Base-by-base conservation (phyloP, 2,329 filamentous ascomycete species). In the Talaromyces rugulosus region DNA sequence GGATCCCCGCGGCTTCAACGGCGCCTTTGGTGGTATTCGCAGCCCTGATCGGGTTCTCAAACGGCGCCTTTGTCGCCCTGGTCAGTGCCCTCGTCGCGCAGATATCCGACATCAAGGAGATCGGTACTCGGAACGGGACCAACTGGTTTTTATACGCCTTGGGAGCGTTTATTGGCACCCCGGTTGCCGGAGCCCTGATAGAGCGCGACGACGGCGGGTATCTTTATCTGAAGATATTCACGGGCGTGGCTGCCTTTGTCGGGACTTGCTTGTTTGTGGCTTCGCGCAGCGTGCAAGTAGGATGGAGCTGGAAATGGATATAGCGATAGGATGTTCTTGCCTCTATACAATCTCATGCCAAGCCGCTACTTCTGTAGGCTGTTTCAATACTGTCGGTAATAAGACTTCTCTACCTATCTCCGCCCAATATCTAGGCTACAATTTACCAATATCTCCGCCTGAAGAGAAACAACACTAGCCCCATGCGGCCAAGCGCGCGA, bases 21-120 rank as follows among this genome's bases (percentile, higher is more conserved):
- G 81, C 82, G 0, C 80, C 83, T 3, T 83, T 88, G 63, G 79
- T 90, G 52, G 79, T 85, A 44, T 91, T 89, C 70, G 81, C 83
- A 12, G 77, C 82, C 27, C 73, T 89, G 6, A 91, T 88, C 66
- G 89, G 88, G 11, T 89, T 91, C 70, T 82, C 82, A 9, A 87
- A 85, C 0, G 89, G 88, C 14, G 84, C 84, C 4, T 88, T 87
- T 68, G 83, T 89, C 50, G 83, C 84, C 1, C 75, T 91, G 47
- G 78, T 79, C 0, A 86, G 89, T 0, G 82, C 88, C 0, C 76
- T 89, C 16, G 78, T 91, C 34, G 87, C 87, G 3, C 87, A 91
- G 82, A 59, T 75, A 0, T 74, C 68, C 23, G 58, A 63, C 16
- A 67, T 66, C 5, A 66, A 70, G 23, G 67, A 74, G 14, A 69